Evolutionary conservation across 371 early-diverging fungal genomes (phyloP), one percentile per base, ranked within the genome.

Genomic region (Apophysomyces ossiformis): DNA sequence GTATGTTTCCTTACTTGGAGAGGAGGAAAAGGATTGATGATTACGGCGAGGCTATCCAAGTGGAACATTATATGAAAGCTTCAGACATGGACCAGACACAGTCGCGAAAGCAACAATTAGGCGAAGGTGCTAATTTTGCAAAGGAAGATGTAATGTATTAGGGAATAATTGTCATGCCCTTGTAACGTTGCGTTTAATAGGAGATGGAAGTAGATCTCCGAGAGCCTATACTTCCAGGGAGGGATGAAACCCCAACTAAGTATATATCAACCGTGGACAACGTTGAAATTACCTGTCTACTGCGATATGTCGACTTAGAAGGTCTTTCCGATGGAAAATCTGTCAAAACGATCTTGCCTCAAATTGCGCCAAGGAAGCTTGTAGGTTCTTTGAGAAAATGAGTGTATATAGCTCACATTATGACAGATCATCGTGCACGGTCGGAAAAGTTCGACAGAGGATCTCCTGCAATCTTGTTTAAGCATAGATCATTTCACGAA

Each of bases 1-100:
- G 88, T 58, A 95, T 96, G 96, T 98, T 92, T 73, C 98, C 98
- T 0, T 93, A 87, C 65, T 71, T 83, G 7, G 97, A 97, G 65
- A 85, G 87, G 57, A 78, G 90, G 61, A 89, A 89, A 60, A 87
- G 88, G 73, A 88, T 93, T 63, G 98, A 97, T 67, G 97, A 97
- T 66, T 98, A 97, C 83, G 98, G 98, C 61, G 98, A 98, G 75
- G 86, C 91, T 6, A 91, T 96, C 72, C 91, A 93, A 69, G 77
- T 87, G 4, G 90, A 91, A 39, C 85, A 88, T 61, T 93, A 88
- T 66, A 71, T 86, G 78, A 84, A 77, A 50, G 82, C 83, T 0
- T 78, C 86, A 0, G 85, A 87, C 13, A 65, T 72, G 21, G 83
- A 83, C 45, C 64, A 69, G 35, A 71, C 75, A 46, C 74, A 77